Conservation (phyloP, 441 rosid genomes). For the Erodium texanum region DNA sequence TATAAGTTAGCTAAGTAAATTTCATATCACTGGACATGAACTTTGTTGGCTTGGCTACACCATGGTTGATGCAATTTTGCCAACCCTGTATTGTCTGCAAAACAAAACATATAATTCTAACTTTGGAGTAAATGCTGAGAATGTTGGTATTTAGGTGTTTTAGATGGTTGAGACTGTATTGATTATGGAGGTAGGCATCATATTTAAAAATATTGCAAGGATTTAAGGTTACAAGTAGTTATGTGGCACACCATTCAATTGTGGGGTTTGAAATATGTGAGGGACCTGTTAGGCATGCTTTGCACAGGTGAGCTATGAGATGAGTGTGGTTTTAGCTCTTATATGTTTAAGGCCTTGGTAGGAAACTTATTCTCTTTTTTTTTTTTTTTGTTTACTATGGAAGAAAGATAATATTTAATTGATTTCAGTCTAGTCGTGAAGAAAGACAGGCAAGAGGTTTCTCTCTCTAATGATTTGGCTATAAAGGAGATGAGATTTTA, state of each 20-base stretch:
- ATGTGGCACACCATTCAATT: background rate
- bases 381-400: too few relatives aligned
- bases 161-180: background rate
- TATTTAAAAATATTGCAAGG: background rate
- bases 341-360: background rate
- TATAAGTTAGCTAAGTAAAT: background rate
- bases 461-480: background rate
- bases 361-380: background rate
- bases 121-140: background rate
- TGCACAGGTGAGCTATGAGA: background rate
- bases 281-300: background rate
- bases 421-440: background rate
- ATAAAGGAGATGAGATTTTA: too few relatives aligned
- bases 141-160: constrained; percentile 4
- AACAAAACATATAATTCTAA: background rate
- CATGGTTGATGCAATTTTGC: background rate
- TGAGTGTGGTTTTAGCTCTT: background rate
- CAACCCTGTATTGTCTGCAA: background rate
- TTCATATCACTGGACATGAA: background rate
- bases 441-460: background rate
- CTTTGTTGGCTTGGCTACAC: background rate
- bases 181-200: background rate
- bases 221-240: background rate
- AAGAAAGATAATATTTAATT: too few relatives aligned
- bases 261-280: background rate